Evolutionary conservation across 2,329 filamentous ascomycete genomes (phyloP).

Genomic region (Fusarium burgessii): DNA sequence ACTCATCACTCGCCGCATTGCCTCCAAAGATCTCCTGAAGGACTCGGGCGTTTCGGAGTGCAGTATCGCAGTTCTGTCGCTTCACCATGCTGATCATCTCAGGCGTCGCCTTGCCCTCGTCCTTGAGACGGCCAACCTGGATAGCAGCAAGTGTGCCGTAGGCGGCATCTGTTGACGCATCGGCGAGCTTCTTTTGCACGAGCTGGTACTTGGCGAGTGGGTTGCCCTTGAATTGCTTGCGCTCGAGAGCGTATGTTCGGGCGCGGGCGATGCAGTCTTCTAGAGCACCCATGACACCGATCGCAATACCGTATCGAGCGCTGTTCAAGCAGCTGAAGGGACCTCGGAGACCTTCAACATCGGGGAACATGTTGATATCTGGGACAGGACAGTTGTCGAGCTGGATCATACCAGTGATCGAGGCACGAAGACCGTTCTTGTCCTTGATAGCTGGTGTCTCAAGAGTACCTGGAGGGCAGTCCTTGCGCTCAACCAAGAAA

Average conservation of each 20-base stretch:
- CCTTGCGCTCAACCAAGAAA: slow-evolving; percentile 86
- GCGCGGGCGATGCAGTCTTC: slow-evolving; percentile 90
- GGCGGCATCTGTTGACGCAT: slow-evolving; percentile 89
- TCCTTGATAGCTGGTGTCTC: slow-evolving; percentile 94
- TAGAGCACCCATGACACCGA: slow-evolving; percentile 92
- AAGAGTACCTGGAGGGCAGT: slow-evolving; percentile 88
- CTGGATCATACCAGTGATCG: slow-evolving; percentile 97
- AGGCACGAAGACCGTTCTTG: slow-evolving; percentile 93
- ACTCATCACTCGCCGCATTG: slow-evolving; percentile 98
- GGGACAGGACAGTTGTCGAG: slow-evolving; percentile 91
- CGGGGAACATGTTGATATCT: slow-evolving; percentile 92
- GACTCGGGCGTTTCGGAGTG: slow-evolving; percentile 80
- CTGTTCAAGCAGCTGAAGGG: slow-evolving; percentile 96
- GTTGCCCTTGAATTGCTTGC: slow-evolving; percentile 96
- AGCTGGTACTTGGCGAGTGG: slow-evolving; percentile 96
- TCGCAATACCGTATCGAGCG: slow-evolving; percentile 91
- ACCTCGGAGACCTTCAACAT: slow-evolving; percentile 85
- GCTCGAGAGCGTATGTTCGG: slow-evolving; percentile 87
- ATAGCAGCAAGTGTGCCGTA: slow-evolving; percentile 91
- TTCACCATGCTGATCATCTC: slow-evolving; percentile 99
- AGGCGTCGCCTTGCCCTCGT: slow-evolving; percentile 85
- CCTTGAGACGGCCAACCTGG: slow-evolving; percentile 93
- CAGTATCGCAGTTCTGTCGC: slow-evolving; percentile 95
- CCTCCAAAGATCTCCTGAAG: slow-evolving; percentile 97
- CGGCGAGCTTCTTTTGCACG: slow-evolving; percentile 96